phyloP scores from a whole-genome alignment of 352 stramenopile genomes.

The Globisporangium nodosum region DNA sequence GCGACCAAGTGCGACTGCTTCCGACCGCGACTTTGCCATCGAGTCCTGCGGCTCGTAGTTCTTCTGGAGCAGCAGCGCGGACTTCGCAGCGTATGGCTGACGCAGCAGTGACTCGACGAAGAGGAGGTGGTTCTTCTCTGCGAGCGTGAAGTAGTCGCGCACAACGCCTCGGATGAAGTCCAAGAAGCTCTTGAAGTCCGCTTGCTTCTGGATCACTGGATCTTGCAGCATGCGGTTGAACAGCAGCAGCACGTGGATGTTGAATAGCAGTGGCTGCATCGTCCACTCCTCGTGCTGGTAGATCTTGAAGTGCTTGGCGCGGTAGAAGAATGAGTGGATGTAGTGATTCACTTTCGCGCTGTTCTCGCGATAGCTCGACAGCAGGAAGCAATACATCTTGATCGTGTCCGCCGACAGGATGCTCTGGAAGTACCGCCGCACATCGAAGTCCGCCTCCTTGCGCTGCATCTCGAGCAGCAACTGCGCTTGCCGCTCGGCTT shows the following conservation, averaged over 20 bases:
- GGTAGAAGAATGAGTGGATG: slow-evolving; percentile 86
- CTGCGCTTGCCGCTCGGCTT: slow-evolving; percentile 59
- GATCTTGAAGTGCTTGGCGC: slow-evolving; percentile 77
- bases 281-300: slow-evolving; percentile 67
- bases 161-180: slow-evolving; percentile 79
- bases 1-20: slow-evolving; percentile 56
- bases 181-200: slow-evolving; percentile 62
- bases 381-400: slow-evolving; percentile 77
- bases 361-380: slow-evolving; percentile 72
- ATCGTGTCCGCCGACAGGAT: slow-evolving; percentile 80
- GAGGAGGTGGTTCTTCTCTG: slow-evolving; percentile 74
- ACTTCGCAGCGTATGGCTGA: slow-evolving; percentile 61
- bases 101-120: slow-evolving; percentile 74
- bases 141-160: slow-evolving; percentile 72
- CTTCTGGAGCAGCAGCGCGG: slow-evolving; percentile 66
- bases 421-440: slow-evolving; percentile 74
- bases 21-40: slow-evolving; percentile 51
- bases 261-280: slow-evolving; percentile 84
- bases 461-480: slow-evolving; percentile 80
- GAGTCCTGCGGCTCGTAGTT: slow-evolving; percentile 69
- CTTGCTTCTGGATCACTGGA: slow-evolving; percentile 41
- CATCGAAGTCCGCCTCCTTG: slow-evolving; percentile 83
- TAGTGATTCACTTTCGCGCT: slow-evolving; percentile 84
- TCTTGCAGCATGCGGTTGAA: slow-evolving; percentile 89
- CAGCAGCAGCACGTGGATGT: slow-evolving; percentile 70